phyloP scores from a whole-genome alignment of 805 yeast species.

The Pichia occidentalis region DNA sequence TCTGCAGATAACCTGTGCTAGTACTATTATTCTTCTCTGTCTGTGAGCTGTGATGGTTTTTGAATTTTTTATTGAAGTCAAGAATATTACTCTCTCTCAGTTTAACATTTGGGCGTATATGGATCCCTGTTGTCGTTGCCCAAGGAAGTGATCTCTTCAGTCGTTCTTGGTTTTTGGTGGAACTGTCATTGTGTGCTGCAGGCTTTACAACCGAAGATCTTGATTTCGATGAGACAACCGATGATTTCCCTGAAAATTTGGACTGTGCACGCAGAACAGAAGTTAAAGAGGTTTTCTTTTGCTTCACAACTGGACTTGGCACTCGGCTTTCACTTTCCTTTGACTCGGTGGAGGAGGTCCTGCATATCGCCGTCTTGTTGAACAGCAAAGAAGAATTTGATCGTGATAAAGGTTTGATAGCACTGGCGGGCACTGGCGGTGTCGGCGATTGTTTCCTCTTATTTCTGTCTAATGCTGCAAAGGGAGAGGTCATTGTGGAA shows the following conservation, averaged over 20 bases:
- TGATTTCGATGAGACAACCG: slow-evolving; percentile 8
- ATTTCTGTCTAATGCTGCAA: slow-evolving; percentile 14
- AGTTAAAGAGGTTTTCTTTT: slow-evolving; percentile 5
- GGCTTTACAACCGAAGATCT: slow-evolving; percentile 1
- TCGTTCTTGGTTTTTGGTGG: neutral
- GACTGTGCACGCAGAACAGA: slow-evolving; percentile 10
- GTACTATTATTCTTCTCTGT: neutral
- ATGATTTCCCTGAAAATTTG: slow-evolving; percentile 10
- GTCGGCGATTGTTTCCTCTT: neutral
- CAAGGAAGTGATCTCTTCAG: slow-evolving; percentile 7
- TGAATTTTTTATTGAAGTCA: slow-evolving; percentile 1
- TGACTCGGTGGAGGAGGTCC: no score
- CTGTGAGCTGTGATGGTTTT: neutral
- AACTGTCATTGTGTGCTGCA: neutral
- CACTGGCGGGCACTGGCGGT: neutral
- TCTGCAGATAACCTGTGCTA: neutral
- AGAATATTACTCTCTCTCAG: slow-evolving; percentile 1
- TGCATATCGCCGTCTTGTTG: no score
- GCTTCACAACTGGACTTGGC: no score
- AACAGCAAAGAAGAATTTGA: slow-evolving; percentile 5
- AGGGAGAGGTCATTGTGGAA: slow-evolving; percentile 14
- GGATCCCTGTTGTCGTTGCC: neutral
- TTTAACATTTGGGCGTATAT: slow-evolving; percentile 1
- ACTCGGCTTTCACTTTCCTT: no score
- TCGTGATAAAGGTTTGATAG: slow-evolving; percentile 2